Evolutionary conservation across 2,329 filamentous ascomycete species (phyloP).

Genomic region (Penicillium sp.): DNA sequence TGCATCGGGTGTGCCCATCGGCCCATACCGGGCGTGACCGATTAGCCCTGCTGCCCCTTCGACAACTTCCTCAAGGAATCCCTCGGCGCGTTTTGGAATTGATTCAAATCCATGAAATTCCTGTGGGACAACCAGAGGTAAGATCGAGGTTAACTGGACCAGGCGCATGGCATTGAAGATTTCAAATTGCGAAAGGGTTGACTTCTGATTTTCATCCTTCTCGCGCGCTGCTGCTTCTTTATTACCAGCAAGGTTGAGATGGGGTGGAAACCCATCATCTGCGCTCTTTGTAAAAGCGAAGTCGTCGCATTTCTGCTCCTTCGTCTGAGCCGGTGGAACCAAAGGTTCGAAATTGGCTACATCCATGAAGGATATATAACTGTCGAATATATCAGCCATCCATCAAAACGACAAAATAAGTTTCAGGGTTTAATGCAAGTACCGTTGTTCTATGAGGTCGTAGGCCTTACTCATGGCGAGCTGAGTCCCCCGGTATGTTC

Average conservation of each 20-base stretch:
- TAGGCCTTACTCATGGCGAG: constrained; percentile 4
- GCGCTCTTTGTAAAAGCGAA: constrained; percentile 5
- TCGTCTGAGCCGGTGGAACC: neutral
- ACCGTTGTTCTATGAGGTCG: constrained; percentile 7
- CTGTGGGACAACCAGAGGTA: neutral
- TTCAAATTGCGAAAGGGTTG: neutral
- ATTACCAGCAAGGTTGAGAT: constrained; percentile 2
- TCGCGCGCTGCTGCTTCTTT: neutral
- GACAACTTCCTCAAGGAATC: too few species aligned
- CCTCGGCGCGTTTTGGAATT: too few species aligned
- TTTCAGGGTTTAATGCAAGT: neutral
- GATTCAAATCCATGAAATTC: neutral
- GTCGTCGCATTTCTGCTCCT: neutral
- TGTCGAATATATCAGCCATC: constrained; percentile 1
- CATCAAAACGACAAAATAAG: neutral
- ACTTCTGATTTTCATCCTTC: neutral
- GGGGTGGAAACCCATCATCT: constrained; percentile 5
- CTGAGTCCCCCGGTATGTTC: constrained; percentile 5
- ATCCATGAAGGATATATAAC: constrained; percentile 5
- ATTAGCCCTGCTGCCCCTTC: too few species aligned
- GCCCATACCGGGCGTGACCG: too few species aligned
- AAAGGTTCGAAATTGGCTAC: constrained; percentile 2
- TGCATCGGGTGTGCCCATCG: constrained; percentile 1
- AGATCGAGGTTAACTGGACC: neutral
- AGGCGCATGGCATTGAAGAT: neutral